Evolutionary conservation across 2,329 filamentous ascomycete genomes (phyloP), one percentile per base, ranked within the genome.

Genomic region (Colletotrichum gloeosporioides): DNA sequence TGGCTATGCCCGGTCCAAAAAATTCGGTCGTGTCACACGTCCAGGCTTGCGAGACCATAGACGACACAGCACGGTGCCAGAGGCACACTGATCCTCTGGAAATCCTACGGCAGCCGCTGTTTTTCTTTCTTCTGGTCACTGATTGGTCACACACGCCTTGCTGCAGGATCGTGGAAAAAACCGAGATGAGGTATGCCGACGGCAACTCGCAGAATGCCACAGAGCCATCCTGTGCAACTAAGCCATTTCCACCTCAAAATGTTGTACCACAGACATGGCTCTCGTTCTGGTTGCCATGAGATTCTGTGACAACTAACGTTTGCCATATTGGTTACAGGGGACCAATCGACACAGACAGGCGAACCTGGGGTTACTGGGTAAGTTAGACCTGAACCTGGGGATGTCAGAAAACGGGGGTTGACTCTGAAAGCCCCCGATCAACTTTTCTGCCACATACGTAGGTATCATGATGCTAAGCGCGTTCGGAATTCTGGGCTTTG

Each of bases 101-200:
- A 18, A 25, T 15, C 59, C 18, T 64, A 10, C 27, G 27, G 32
- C 12, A 15, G 34, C 22, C n/a, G 25, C 29, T 27, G n/a, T 18
- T 53, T n/a, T 55, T n/a, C 53, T 63, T 32, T n/a, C 62, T 68
- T 62, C 63, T 68, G 27, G 12, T 49, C 66, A 63, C 62, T 69
- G 59, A 73, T 69, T 76, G 64, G 73, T 69, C 36, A 59, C 31
- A 71, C 64, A 68, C 65, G 76, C 69, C 69, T 76, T 73, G 75
- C 77, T 77, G 77, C 77, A 78, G 77, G 77, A 78, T 78, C 77
- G 75, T 73, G 64, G 62, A 39, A 76, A 63, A 76, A 69, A 70
- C 71, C 36, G 71, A 78, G 71, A 78, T 78, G 75, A 77, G 53
- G 75, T 62, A 77, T 71, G 61, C 61, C 34, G 53, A 29, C 66